Evolutionary conservation across 352 stramenopile genomes (phyloP).

Genomic region (Albugo laibachii): DNA sequence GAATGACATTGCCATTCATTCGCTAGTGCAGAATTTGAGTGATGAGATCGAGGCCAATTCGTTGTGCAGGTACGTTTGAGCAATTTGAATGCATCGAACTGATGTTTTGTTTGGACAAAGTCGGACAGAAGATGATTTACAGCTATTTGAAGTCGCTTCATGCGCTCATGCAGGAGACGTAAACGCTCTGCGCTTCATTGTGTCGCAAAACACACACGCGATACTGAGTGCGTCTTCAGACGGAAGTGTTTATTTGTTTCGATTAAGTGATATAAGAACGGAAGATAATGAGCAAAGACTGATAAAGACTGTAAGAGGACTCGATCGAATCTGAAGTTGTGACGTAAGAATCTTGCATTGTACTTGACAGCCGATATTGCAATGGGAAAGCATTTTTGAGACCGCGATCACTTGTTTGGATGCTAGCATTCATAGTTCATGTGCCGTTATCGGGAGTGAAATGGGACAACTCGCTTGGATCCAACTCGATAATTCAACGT

Average conservation of each 20-base stretch:
- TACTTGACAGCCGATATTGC: slow-evolving; percentile 12
- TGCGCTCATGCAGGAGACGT: slow-evolving; percentile 31
- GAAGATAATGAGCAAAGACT: not conserved
- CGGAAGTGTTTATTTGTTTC: slow-evolving; percentile 23
- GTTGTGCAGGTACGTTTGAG: slow-evolving; percentile 7
- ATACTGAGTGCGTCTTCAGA: slow-evolving; percentile 37
- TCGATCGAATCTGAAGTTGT: slow-evolving; percentile 7
- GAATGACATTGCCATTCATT: slow-evolving; percentile 27
- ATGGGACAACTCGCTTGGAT: slow-evolving; percentile 42
- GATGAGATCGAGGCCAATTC: slow-evolving; percentile 23
- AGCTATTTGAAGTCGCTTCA: slow-evolving; percentile 29
- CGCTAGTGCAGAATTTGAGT: slow-evolving; percentile 22
- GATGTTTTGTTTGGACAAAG: not conserved
- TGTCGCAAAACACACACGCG: slow-evolving; percentile 16
- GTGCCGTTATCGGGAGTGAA: slow-evolving; percentile 29
- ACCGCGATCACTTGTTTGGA: slow-evolving; percentile 32
- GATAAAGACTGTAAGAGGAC: not conserved
- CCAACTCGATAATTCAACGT: slow-evolving; percentile 27
- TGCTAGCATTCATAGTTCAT: slow-evolving; percentile 20
- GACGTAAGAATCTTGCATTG: not conserved
- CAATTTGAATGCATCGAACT: not conserved
- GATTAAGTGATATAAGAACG: slow-evolving; percentile 9
- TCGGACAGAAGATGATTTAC: not conserved
- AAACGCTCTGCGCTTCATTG: slow-evolving; percentile 35
- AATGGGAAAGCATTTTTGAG: slow-evolving; percentile 38